A percentile compares a stretch with the other conserved stretches of the same genome.
Conservation (phyloP, 768 basidiomycete species). For the Hirschioporus abietinus region DNA sequence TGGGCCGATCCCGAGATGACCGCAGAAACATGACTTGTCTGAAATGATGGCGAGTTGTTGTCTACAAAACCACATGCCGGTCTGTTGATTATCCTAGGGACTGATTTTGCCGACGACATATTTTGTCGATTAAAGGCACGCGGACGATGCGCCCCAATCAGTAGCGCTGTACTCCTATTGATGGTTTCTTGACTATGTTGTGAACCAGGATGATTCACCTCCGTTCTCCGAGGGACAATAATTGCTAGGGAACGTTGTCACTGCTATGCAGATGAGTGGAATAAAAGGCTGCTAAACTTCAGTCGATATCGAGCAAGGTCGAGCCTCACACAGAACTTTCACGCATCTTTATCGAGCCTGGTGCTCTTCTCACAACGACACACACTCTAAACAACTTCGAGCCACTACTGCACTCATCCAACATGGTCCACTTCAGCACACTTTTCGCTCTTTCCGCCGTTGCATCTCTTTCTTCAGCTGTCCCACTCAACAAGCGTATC, state of each 20-base stretch:
- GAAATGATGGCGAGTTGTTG: neutral
- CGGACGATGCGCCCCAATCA: neutral
- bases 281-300: neutral
- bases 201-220: neutral
- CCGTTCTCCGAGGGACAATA: neutral
- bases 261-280: neutral
- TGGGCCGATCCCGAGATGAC: neutral
- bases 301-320: neutral
- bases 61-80: neutral
- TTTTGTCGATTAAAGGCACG: neutral
- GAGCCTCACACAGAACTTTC: neutral
- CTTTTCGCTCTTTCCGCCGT: conserved; percentile 23
- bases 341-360: neutral
- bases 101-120: neutral
- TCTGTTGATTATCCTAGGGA: no score
- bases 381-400: neutral
- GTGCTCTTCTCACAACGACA: neutral
- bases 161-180: neutral
- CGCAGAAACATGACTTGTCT: neutral
- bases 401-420: neutral
- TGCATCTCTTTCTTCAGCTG: conserved; percentile 20
- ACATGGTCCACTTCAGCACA: neutral
- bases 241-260: neutral
- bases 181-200: neutral
- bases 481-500: neutral